Evolutionary conservation across 371 early-diverging fungal species (phyloP), one percentile per base, ranked within the genome.

Genomic region (Mucor lusitanicus): DNA sequence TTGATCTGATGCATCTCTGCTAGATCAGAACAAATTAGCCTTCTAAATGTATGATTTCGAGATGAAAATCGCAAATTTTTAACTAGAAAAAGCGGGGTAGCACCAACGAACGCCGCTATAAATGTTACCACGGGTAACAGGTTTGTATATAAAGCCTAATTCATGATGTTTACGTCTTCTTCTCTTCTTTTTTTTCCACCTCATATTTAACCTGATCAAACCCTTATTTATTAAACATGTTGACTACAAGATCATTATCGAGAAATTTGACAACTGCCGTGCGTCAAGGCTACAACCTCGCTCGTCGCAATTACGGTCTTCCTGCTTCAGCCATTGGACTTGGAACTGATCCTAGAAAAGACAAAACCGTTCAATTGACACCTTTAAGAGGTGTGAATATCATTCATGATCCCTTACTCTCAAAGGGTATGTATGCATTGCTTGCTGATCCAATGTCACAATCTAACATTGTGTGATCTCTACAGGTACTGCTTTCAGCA

Each of bases 401-500:
- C 35, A 75, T 85, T 54, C 88, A 87, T 61, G 88, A 85, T 59
- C 86, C 88, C 1, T 69, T 85, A 5, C 74, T 87, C 33, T 85
- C 85, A 46, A 59, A 67, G 62, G 35, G 50, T 19, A 56, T 11
- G 21, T 42, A 13, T 27, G 23, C 40, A 27, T 3, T 12, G 3
- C 30, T n/a, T 44, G 12, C 50, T 60, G 21, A 25, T 54, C 44
- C 42, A 21, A 23, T 50, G 25, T 12, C 50, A 5, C 12, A 13
- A 9, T 12, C 23, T 50, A 50, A 50, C 12, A 50, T 27, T 55
- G 40, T 33, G 50, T 66, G 7, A 60, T 19, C 23, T 30, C 23
- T 25, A 37, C 37, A 80, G 89, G 89, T 46, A 88, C 89, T 23
- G 89, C 89, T 19, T 89, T 89, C 67, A 85, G 83, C 23, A 73